phyloP scores from a whole-genome alignment of 257 asterid genomes.

The Salvia rosmarinus region DNA sequence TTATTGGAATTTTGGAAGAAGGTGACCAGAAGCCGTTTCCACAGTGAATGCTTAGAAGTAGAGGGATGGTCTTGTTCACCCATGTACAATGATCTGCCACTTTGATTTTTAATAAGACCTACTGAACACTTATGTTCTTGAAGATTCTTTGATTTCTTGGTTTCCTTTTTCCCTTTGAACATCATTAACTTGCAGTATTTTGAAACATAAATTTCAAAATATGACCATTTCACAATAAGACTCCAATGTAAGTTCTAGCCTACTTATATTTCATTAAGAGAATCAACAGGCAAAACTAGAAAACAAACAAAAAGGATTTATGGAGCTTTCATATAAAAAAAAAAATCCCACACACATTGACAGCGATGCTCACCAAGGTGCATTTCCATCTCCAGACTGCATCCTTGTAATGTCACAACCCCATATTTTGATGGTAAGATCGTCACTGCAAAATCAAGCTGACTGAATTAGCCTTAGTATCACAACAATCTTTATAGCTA shows the following conservation, averaged over 20 bases:
- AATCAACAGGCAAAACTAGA: constrained; percentile 17
- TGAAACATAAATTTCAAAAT: not conserved
- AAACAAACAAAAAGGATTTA: constrained; percentile 3
- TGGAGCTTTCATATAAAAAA: constrained; percentile 17
- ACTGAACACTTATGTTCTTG: not conserved
- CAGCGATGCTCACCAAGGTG: constrained; percentile 69
- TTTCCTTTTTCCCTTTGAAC: not conserved
- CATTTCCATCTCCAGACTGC: constrained; percentile 56
- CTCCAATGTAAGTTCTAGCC: constrained; percentile 6
- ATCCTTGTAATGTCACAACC: constrained; percentile 47
- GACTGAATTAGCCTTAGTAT: constrained; percentile 26
- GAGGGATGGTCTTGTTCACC: not conserved
- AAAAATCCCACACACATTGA: constrained; percentile 19
- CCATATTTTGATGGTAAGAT: constrained; percentile 89
- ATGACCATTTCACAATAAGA: not conserved
- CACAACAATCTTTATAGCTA: constrained; percentile 15
- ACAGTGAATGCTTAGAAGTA: not conserved
- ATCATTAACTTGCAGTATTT: not conserved
- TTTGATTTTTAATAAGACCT: not conserved
- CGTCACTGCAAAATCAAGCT: constrained; percentile 68
- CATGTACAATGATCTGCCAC: not conserved
- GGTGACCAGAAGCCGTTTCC: not conserved
- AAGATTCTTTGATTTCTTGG: not conserved
- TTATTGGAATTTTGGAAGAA: not conserved
- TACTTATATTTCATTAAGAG: constrained; percentile 11